Percentiles rank a stretch among this genome's conserved stretches.
Evolutionary conservation across 192 early-diverging fungal genomes (phyloP).

Genomic region (Rhizoclosmatium globosum): DNA sequence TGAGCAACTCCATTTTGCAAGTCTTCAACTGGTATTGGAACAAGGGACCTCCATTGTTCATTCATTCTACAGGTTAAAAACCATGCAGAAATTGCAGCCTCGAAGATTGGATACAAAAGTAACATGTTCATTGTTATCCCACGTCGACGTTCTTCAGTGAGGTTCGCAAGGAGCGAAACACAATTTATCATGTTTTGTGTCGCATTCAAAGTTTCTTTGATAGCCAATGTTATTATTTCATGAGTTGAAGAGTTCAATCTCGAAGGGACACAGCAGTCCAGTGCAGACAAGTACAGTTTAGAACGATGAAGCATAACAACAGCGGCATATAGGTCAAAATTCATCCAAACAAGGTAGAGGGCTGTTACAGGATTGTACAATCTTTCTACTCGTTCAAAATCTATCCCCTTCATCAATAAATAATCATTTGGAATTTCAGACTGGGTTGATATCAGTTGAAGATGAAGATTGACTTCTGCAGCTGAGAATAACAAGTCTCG

Average conservation of each 20-base stretch:
- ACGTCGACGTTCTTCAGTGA: too few relatives aligned
- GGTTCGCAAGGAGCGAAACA: too few relatives aligned
- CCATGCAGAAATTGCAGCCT: neutral
- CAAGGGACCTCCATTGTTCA: neutral
- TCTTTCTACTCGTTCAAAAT: too few relatives aligned
- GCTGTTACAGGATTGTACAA: neutral
- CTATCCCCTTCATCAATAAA: neutral
- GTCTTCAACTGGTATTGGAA: neutral
- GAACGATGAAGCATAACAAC: constrained; percentile 2
- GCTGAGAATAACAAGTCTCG: neutral
- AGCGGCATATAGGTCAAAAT: neutral
- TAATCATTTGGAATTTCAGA: neutral
- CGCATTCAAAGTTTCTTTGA: too few relatives aligned
- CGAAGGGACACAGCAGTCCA: neutral
- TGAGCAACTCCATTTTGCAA: neutral
- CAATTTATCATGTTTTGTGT: too few relatives aligned
- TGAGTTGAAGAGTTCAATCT: neutral
- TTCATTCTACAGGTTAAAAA: neutral
- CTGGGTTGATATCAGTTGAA: neutral
- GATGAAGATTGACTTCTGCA: neutral
- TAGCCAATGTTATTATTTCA: too few relatives aligned
- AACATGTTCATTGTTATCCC: too few relatives aligned
- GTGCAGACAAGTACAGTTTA: neutral
- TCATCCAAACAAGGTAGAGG: neutral
- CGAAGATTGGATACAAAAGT: constrained; percentile 1